Conservation (phyloP, 2,329 filamentous ascomycete species). For the Alternaria hordeiaustralica region DNA sequence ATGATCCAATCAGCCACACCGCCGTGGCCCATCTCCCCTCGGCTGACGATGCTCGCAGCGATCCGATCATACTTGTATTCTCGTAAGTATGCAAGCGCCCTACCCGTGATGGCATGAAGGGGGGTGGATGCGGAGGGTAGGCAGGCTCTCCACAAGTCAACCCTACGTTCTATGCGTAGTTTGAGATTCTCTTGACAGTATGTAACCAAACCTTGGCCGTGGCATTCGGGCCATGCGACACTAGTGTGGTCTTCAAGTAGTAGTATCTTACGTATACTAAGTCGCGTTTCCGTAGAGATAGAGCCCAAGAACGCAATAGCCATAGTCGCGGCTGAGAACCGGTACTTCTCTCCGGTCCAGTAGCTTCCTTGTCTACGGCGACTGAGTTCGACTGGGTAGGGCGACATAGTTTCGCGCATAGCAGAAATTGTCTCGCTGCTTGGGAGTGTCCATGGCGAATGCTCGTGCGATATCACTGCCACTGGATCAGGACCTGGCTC, state of each 20-base stretch:
- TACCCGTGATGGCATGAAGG: no score
- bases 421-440: background rate
- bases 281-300: background rate
- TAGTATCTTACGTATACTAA: background rate
- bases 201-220: conserved; percentile 9
- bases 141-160: background rate
- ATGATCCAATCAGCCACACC: conserved; percentile 1
- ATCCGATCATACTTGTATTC: no score
- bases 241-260: background rate
- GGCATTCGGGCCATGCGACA: background rate
- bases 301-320: background rate
- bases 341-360: background rate
- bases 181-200: conserved; percentile 8
- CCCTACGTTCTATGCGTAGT: conserved; percentile 2
- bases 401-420: background rate
- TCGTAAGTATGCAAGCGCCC: no score
- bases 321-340: background rate
- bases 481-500: no score
- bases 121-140: background rate
- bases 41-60: no score
- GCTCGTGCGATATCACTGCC: no score
- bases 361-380: background rate
- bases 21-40: no score
- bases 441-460: background rate
- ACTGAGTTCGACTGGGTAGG: background rate